These are phyloP conservation scores for Cystobasidium slooffiae DNA, from an alignment of 1,284 basidiomycete species.

Conservation along the genomic window DNA sequence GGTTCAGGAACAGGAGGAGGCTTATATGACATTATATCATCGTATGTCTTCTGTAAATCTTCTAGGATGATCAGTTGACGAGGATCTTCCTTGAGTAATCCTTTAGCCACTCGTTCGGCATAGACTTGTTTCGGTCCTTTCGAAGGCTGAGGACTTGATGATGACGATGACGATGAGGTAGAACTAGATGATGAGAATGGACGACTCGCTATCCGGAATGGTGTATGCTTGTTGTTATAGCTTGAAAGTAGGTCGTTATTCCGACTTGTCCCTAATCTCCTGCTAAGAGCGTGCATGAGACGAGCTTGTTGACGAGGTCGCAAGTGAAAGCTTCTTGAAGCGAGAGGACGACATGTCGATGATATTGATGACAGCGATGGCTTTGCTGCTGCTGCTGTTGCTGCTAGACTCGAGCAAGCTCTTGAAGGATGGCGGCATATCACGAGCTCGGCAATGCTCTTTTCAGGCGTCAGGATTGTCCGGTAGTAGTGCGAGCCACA, in stretches of 20 bases:
- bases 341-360: not conserved
- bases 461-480: too few species aligned
- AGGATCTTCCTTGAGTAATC: conserved; percentile 73
- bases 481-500: too few species aligned
- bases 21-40: conserved; percentile 71
- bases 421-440: not conserved
- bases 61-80: conserved; percentile 84
- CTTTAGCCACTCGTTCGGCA: conserved; percentile 71
- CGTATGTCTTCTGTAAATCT: conserved; percentile 78
- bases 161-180: not conserved
- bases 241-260: not conserved
- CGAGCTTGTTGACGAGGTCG: conserved; percentile 11
- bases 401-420: not conserved
- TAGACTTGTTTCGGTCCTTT: conserved; percentile 70
- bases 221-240: too few species aligned
- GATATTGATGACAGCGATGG: not conserved
- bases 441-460: too few species aligned
- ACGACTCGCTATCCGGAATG: not conserved
- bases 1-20: conserved; percentile 67
- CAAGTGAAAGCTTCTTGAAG: not conserved
- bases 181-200: not conserved
- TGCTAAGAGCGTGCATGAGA: not conserved
- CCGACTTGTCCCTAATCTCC: conserved; percentile 4
- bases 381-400: conserved; percentile 9
- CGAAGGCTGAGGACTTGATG: not conserved